These are phyloP conservation scores for Pestalotiopsis fici DNA, from an alignment of 2,329 filamentous ascomycete species.

Conservation along the genomic window DNA sequence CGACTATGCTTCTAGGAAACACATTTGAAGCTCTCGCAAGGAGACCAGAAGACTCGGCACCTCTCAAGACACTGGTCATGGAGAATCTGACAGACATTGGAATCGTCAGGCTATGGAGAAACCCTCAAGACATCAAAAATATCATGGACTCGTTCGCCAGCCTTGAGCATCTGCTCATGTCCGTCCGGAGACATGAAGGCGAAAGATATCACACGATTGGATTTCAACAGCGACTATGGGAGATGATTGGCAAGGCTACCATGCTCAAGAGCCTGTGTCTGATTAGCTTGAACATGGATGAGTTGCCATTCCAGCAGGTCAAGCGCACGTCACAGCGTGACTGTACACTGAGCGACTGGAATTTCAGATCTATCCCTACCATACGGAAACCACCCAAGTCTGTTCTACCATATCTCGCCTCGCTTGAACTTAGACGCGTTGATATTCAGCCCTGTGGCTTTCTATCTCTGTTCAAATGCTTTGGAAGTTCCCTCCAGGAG, in stretches of 20 bases:
- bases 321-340: conserved; percentile 39
- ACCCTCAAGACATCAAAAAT: conserved; percentile 51
- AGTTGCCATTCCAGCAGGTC: conserved; percentile 34
- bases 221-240: conserved; percentile 50
- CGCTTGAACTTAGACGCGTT: conserved; percentile 44
- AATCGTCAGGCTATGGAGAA: conserved; percentile 49
- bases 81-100: conserved; percentile 52
- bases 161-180: conserved; percentile 47
- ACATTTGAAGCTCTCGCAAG: conserved; percentile 48
- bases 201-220: conserved; percentile 32
- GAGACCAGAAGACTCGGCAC: conserved; percentile 43
- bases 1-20: conserved; percentile 54
- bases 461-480: conserved; percentile 31
- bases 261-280: conserved; percentile 48
- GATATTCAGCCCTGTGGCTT: conserved; percentile 38
- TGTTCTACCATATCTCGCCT: conserved; percentile 37
- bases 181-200: conserved; percentile 45
- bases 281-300: conserved; percentile 44
- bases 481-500: conserved; percentile 41
- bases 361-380: conserved; percentile 36
- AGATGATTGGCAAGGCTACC: conserved; percentile 45
- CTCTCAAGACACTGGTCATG: conserved; percentile 46
- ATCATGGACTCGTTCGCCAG: conserved; percentile 41
- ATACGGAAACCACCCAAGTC: conserved; percentile 29
- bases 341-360: conserved; percentile 39